phyloP scores from a whole-genome alignment of 352 stramenopile species.

The Globisporangium recalcitrans region DNA sequence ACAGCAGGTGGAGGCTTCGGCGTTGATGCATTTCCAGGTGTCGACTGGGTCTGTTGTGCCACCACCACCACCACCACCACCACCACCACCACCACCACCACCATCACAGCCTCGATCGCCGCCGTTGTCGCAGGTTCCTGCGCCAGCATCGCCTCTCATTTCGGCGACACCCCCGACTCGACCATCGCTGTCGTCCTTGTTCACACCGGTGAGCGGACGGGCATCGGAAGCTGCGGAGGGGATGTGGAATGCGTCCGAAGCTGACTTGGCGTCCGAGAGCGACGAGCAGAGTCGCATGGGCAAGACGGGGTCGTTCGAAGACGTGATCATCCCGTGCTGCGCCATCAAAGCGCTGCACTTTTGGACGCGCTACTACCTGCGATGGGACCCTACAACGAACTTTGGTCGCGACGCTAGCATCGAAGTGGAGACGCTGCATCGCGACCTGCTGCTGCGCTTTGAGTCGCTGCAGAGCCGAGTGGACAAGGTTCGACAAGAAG shows the following conservation, averaged over 20 bases:
- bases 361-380: constrained; percentile 77
- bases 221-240: constrained; percentile 22
- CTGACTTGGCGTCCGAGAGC: constrained; percentile 29
- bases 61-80: too few species aligned
- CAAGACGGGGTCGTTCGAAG: constrained; percentile 30
- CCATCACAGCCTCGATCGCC: constrained; percentile 17
- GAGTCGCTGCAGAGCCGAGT: constrained; percentile 26
- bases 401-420: constrained; percentile 56
- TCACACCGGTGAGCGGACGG: constrained; percentile 26
- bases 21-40: constrained; percentile 21
- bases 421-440: constrained; percentile 50
- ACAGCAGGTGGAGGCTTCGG: constrained; percentile 28
- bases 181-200: constrained; percentile 34
- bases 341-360: constrained; percentile 68
- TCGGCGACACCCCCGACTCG: constrained; percentile 11
- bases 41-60: constrained; percentile 5
- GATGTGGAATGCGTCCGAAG: constrained; percentile 28
- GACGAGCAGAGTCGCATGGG: constrained; percentile 33
- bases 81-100: background rate
- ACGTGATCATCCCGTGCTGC: constrained; percentile 66
- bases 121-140: constrained; percentile 2
- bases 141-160: constrained; percentile 1
- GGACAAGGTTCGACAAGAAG: constrained; percentile 21
- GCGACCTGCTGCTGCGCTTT: constrained; percentile 39
- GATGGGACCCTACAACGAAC: constrained; percentile 59